Conservation (phyloP, 164 flowering plant species). For the Stephania yunnanensis region DNA sequence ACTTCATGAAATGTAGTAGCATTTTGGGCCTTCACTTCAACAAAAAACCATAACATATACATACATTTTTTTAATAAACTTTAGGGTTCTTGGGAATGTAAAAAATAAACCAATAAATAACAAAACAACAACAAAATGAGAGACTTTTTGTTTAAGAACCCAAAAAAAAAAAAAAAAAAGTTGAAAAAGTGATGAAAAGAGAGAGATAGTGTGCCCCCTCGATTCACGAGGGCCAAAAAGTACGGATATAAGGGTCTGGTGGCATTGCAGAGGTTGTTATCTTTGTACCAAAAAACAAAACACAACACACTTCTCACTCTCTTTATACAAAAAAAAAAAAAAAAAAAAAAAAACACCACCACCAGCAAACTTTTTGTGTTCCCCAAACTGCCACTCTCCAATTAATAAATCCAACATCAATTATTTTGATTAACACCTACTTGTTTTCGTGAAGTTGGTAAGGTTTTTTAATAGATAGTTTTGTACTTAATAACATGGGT, state of each 20-base stretch:
- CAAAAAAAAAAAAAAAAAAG: constrained; percentile 11
- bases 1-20: constrained; percentile 28
- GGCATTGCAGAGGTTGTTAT: constrained; percentile 43
- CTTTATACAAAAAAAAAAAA: background rate
- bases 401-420: too few relatives aligned
- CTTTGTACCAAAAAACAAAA: constrained; percentile 32
- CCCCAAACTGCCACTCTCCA: background rate
- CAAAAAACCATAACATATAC: background rate
- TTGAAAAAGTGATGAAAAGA: constrained; percentile 18
- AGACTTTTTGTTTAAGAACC: background rate
- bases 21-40: background rate
- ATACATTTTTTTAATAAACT: background rate
- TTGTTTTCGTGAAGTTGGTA: too few relatives aligned
- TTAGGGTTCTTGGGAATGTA: constrained; percentile 13
- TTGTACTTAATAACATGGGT: too few relatives aligned
- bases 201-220: constrained; percentile 4
- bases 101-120: constrained; percentile 3
- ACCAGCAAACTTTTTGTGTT: background rate
- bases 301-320: constrained; percentile 7
- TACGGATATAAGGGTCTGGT: constrained; percentile 16
- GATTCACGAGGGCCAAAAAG: constrained; percentile 34
- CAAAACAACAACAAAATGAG: background rate
- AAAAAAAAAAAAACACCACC: constrained; percentile 18
- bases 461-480: too few relatives aligned
- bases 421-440: too few relatives aligned